A percentile compares a stretch with the other conserved stretches of the same genome.
Conservation (phyloP, 345 rosid genomes). For the Odontarrhena argentea region DNA sequence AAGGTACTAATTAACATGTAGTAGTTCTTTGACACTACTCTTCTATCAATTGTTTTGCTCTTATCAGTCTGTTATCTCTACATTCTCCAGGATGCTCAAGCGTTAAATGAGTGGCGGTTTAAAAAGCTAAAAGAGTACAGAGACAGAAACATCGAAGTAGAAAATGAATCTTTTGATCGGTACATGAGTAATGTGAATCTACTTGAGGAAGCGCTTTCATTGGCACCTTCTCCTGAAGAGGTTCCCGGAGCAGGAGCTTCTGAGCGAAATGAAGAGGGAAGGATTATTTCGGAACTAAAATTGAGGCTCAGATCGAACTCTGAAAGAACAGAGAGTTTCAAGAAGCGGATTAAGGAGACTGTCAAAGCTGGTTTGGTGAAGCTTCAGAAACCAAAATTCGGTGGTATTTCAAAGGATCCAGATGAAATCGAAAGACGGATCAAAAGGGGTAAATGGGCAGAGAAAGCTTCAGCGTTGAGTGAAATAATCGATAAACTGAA, state of each 20-base stretch:
- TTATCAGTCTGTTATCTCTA: slow-evolving; percentile 6
- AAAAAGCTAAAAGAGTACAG: slow-evolving; percentile 72
- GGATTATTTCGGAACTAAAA: slow-evolving; percentile 46
- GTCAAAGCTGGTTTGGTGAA: slow-evolving; percentile 66
- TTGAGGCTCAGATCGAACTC: slow-evolving; percentile 55
- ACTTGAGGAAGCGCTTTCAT: slow-evolving; percentile 75
- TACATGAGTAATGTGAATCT: slow-evolving; percentile 72
- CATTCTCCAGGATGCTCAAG: slow-evolving; percentile 74
- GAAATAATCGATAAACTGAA: slow-evolving; percentile 74
- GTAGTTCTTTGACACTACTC: not conserved
- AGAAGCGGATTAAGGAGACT: slow-evolving; percentile 54
- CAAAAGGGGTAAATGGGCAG: slow-evolving; percentile 49
- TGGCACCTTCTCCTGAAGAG: slow-evolving; percentile 49
- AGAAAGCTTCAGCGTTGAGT: slow-evolving; percentile 53
- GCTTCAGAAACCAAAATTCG: slow-evolving; percentile 47
- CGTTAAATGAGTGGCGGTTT: slow-evolving; percentile 93
- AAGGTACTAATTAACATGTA: slow-evolving; percentile 53
- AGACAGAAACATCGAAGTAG: slow-evolving; percentile 71
- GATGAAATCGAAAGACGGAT: slow-evolving; percentile 40
- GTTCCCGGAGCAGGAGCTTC: slow-evolving; percentile 40
- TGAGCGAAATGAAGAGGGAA: slow-evolving; percentile 38
- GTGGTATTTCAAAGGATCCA: slow-evolving; percentile 39
- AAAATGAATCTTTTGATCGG: slow-evolving; percentile 83
- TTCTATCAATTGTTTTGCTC: slow-evolving; percentile 4
- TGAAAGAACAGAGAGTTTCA: slow-evolving; percentile 53